Conservation (phyloP, 1,284 basidiomycete genomes). For the Pseudozyma sp. region DNA sequence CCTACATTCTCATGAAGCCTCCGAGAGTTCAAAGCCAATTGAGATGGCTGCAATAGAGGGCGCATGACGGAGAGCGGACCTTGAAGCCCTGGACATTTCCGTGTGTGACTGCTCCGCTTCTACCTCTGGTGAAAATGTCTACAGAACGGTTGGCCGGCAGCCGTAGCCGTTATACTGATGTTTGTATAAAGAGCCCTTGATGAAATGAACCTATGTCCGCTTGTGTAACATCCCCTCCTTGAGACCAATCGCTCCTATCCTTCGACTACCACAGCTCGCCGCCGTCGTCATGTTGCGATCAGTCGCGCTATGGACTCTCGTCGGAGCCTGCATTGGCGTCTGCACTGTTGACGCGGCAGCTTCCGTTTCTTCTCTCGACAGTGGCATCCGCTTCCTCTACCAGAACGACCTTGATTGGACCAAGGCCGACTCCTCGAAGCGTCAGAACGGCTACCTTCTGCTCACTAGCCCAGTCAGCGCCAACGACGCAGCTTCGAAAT, state of each 20-base stretch:
- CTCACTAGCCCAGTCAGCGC: slow-evolving; percentile 27
- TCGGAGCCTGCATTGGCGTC: not conserved
- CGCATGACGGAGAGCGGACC: no score
- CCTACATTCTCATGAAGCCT: no score
- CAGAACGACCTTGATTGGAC: slow-evolving; percentile 58
- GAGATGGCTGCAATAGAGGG: no score
- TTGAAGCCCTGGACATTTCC: no score
- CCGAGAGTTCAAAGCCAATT: no score
- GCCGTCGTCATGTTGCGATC: slow-evolving; percentile 7
- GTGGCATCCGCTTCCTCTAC: slow-evolving; percentile 47
- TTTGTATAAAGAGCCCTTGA: no score
- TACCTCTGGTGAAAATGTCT: no score
- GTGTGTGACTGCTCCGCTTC: no score
- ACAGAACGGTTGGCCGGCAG: no score
- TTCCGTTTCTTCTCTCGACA: slow-evolving; percentile 6
- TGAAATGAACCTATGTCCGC: no score
- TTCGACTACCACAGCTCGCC: not conserved
- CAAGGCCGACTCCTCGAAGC: slow-evolving; percentile 24
- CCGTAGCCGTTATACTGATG: no score
- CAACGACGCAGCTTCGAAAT: slow-evolving; percentile 34
- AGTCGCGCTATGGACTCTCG: slow-evolving; percentile 3
- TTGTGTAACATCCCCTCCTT: not conserved
- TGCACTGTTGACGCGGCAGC: slow-evolving; percentile 12
- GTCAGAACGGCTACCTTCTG: slow-evolving; percentile 50
- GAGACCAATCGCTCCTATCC: no score